Percentiles rank a stretch among this genome's conserved stretches.
phyloP scores from a whole-genome alignment of 2,329 filamentous ascomycete genomes.

The Keithomyces neogunnii region DNA sequence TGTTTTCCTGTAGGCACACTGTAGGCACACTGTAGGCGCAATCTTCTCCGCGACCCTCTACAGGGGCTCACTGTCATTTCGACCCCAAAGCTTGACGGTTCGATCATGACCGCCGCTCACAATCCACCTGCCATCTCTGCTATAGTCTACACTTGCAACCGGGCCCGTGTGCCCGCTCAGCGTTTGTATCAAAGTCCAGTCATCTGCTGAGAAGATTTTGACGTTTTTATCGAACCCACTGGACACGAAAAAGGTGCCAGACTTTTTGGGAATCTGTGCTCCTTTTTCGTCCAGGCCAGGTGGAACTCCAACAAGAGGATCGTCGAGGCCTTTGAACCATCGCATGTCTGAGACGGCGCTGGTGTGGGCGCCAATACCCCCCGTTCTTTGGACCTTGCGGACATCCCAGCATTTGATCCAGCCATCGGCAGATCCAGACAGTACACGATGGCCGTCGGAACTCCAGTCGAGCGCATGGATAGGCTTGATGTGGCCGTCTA shows the following conservation, averaged over 20 bases:
- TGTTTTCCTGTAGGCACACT: not conserved
- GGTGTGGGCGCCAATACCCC: constrained; percentile 81
- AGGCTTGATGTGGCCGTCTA: constrained; percentile 75
- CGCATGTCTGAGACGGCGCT: constrained; percentile 87
- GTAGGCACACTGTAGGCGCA: not conserved
- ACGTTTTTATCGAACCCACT: constrained; percentile 91
- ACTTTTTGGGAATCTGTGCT: constrained; percentile 66
- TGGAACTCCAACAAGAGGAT: constrained; percentile 53
- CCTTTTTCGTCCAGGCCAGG: constrained; percentile 58
- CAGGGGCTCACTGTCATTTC: constrained; percentile 60
- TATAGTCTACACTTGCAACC: constrained; percentile 84
- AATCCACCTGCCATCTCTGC: constrained; percentile 81
- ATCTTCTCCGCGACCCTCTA: constrained; percentile 16
- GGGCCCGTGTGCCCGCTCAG: constrained; percentile 87
- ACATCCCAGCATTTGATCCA: constrained; percentile 99
- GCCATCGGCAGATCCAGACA: constrained; percentile 88
- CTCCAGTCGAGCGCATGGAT: constrained; percentile 94
- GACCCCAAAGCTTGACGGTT: constrained; percentile 92
- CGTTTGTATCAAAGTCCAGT: constrained; percentile 85
- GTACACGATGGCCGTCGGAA: constrained; percentile 78
- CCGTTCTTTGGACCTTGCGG: constrained; percentile 74
- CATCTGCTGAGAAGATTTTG: constrained; percentile 92
- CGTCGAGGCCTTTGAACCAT: constrained; percentile 87
- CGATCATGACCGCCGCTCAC: constrained; percentile 89
- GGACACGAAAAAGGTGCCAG: constrained; percentile 84